Evolutionary conservation across 345 rosid genomes (phyloP).

Genomic region (Acer campestre): DNA sequence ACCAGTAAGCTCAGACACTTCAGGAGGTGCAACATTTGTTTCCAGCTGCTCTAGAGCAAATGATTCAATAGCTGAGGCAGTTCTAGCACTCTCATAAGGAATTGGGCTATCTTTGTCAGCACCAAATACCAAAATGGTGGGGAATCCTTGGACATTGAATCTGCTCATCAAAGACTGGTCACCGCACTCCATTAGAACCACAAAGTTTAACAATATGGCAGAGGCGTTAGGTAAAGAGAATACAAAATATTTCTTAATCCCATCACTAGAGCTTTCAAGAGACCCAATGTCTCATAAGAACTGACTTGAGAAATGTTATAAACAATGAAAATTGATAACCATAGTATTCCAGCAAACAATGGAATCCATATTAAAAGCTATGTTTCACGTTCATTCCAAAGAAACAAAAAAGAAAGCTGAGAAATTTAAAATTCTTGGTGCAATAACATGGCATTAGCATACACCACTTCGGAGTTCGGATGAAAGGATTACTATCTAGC

Average conservation of each 20-base stretch:
- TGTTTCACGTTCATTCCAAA: too few relatives aligned
- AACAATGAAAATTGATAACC: not conserved
- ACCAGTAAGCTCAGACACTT: conserved; percentile 82
- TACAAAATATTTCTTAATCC: not conserved
- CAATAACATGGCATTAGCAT: not conserved
- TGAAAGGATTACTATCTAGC: not conserved
- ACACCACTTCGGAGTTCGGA: not conserved
- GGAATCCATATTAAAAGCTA: conserved; percentile 2
- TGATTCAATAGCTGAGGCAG: conserved; percentile 87
- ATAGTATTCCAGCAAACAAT: not conserved
- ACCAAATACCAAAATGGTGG: conserved; percentile 93
- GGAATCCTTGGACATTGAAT: conserved; percentile 93
- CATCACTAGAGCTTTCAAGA: not conserved
- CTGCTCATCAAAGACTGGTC: conserved; percentile 91
- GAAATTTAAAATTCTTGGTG: not conserved
- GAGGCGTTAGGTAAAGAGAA: not conserved
- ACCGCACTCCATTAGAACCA: conserved; percentile 25
- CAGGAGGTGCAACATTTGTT: conserved; percentile 76
- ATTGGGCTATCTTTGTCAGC: conserved; percentile 79
- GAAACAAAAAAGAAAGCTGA: too few relatives aligned
- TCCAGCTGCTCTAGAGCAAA: conserved; percentile 88
- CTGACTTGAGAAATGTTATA: not conserved
- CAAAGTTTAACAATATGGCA: not conserved
- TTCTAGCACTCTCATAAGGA: conserved; percentile 89
- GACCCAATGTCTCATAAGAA: not conserved